These are phyloP conservation scores for Phialophora chinensis DNA, from an alignment of 2,329 filamentous ascomycete genomes.

Conservation along the genomic window DNA sequence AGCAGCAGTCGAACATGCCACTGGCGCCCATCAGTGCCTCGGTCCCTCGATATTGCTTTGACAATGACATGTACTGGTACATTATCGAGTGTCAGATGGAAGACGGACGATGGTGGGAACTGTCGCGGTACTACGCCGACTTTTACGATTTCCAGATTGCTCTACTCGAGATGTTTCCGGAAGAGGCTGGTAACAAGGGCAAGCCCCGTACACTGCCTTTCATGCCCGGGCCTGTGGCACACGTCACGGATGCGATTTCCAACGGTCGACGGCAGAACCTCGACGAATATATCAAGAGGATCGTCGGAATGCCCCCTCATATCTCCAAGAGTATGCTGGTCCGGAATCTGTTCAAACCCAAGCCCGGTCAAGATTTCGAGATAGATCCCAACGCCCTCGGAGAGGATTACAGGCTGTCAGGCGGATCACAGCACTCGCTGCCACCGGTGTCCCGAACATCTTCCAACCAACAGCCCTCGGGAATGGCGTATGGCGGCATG, in stretches of 20 bases:
- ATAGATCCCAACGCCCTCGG: constrained; percentile 72
- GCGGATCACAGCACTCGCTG: constrained; percentile 70
- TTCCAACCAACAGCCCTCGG: constrained; percentile 66
- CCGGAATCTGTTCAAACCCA: constrained; percentile 86
- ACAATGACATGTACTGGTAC: constrained; percentile 99
- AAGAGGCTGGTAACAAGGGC: constrained; percentile 86
- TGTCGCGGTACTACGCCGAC: constrained; percentile 95
- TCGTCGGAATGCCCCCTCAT: constrained; percentile 80
- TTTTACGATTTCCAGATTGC: constrained; percentile 99
- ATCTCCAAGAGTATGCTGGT: constrained; percentile 85
- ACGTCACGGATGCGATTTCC: constrained; percentile 96
- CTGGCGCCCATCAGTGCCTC: constrained; percentile 80
- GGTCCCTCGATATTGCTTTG: constrained; percentile 92
- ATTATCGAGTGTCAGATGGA: constrained; percentile 91
- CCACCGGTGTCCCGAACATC: constrained; percentile 70
- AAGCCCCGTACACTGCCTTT: constrained; percentile 85
- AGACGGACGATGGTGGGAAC: constrained; percentile 88
- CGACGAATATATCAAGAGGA: constrained; percentile 92
- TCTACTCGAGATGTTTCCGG: constrained; percentile 86
- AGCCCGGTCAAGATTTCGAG: constrained; percentile 84
- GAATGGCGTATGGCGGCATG: constrained; percentile 60
- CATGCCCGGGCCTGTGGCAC: constrained; percentile 97
- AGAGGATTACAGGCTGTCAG: constrained; percentile 77
- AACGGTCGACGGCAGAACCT: constrained; percentile 90
- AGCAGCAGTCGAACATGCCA: constrained; percentile 56